A percentile compares a stretch with the other conserved stretches of the same genome.
These are phyloP conservation scores for Mucor mucedo DNA, from an alignment of 371 early-diverging fungal genomes.

Conservation along the genomic window DNA sequence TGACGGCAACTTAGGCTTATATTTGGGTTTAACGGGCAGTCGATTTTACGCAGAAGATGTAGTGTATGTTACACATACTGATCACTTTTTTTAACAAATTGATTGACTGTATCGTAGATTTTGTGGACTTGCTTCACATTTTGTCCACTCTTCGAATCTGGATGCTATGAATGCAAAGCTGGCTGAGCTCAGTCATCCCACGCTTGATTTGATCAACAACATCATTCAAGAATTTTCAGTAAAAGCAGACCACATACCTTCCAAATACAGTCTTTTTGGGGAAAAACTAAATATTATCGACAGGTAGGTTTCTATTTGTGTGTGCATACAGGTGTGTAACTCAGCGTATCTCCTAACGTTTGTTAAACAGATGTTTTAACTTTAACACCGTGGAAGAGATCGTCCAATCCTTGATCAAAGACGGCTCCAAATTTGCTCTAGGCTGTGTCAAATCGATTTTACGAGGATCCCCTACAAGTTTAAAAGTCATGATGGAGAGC, in stretches of 20 bases:
- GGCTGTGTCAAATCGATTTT: conserved; percentile 70
- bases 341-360: too few relatives aligned
- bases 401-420: conserved; percentile 74
- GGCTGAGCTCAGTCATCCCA: conserved; percentile 79
- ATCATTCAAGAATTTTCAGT: conserved; percentile 94
- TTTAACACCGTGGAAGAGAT: conserved; percentile 83
- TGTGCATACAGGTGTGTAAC: too few relatives aligned
- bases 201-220: conserved; percentile 82
- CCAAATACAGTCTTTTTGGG: conserved; percentile 61
- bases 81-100: conserved; percentile 1
- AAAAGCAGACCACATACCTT: conserved; percentile 37
- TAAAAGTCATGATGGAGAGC: conserved; percentile 83
- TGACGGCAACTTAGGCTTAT: conserved; percentile 92
- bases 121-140: conserved; percentile 96
- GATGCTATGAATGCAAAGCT: conserved; percentile 81
- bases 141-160: conserved; percentile 86
- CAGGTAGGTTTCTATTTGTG: conserved; percentile 56
- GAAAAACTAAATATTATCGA: conserved; percentile 76
- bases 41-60: conserved; percentile 84
- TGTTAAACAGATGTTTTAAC: conserved; percentile 72
- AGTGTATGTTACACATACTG: conserved; percentile 58
- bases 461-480: conserved; percentile 81
- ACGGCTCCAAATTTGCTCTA: conserved; percentile 68
- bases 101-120: conserved; percentile 43
- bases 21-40: conserved; percentile 89